Evolutionary conservation across 768 basidiomycete genomes (phyloP).

Genomic region (Epithele typhae): DNA sequence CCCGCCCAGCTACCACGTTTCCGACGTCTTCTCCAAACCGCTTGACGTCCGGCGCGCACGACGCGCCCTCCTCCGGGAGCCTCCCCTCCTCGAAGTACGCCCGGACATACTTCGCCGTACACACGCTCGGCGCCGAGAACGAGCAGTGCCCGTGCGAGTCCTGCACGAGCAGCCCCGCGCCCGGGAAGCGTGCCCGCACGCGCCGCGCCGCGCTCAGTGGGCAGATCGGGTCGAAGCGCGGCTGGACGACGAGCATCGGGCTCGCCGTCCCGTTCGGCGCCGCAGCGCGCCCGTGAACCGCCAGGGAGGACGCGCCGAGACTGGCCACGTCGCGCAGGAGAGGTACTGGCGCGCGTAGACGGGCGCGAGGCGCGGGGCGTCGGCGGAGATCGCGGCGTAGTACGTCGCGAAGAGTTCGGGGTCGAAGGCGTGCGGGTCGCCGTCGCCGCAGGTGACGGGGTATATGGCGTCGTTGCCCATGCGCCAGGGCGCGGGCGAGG

Average conservation of each 20-base stretch:
- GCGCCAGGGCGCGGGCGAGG: conserved; percentile 1
- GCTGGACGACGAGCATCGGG: conserved; percentile 15
- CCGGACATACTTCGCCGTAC: conserved; percentile 16
- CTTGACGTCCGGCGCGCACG: conserved; percentile 17
- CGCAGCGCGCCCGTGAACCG: conserved; percentile 16
- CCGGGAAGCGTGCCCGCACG: conserved; percentile 13
- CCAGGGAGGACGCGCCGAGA: conserved; percentile 13
- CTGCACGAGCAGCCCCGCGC: conserved; percentile 17
- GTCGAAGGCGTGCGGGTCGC: conserved; percentile 9
- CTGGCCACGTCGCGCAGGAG: conserved; percentile 12
- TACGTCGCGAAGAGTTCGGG: conserved; percentile 1
- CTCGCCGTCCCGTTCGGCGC: conserved; percentile 10
- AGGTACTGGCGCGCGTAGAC: conserved; percentile 12
- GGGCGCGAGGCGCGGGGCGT: conserved; percentile 7
- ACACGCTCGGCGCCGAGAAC: conserved; percentile 13
- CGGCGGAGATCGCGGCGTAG: background rate
- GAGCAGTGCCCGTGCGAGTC: conserved; percentile 19
- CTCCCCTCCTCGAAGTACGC: conserved; percentile 17
- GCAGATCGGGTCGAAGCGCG: conserved; percentile 17
- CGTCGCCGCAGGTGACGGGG: conserved; percentile 13
- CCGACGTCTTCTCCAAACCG: conserved; percentile 9
- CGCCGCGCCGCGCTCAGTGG: conserved; percentile 12
- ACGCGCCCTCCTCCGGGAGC: conserved; percentile 16
- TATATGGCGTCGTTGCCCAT: conserved; percentile 6
- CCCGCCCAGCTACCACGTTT: too few species aligned